Conservation (phyloP, 306 rosid species). For the Prunus mongolica region DNA sequence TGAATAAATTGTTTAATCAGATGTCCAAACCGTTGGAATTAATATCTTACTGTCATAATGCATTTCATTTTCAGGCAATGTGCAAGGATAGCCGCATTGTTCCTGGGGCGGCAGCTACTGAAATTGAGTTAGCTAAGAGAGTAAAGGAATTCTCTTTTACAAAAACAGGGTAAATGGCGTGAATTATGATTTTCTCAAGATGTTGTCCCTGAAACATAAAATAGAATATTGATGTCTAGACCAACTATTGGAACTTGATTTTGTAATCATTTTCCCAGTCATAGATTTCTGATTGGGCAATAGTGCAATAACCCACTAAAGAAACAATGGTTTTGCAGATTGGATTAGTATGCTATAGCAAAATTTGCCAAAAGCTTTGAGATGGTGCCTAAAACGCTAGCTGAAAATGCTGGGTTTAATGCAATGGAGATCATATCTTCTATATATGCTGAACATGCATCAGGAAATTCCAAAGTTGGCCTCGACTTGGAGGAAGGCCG, state of each 20-base stretch:
- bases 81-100: slow-evolving; percentile 86
- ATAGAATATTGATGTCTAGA: too few species aligned
- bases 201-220: neutral
- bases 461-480: slow-evolving; percentile 80
- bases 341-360: slow-evolving; percentile 91
- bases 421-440: slow-evolving; percentile 93
- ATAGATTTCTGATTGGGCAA: neutral
- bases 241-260: too few species aligned
- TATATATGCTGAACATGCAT: slow-evolving; percentile 84
- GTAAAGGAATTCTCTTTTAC: slow-evolving; percentile 83
- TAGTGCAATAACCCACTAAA: slow-evolving; percentile 13
- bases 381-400: slow-evolving; percentile 77
- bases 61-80: slow-evolving; percentile 65
- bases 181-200: neutral
- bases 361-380: slow-evolving; percentile 92
- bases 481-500: slow-evolving; percentile 67
- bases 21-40: neutral
- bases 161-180: slow-evolving; percentile 71
- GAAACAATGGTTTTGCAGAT: slow-evolving; percentile 46
- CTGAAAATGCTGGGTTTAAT: slow-evolving; percentile 85
- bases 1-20: neutral
- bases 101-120: slow-evolving; percentile 95
- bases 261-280: too few species aligned
- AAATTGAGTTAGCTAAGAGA: slow-evolving; percentile 83
- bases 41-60: slow-evolving; percentile 5